A percentile compares a stretch with the other conserved stretches of the same genome.
Evolutionary conservation across 176 grass and related monocot species (phyloP).

Genomic region (Carex scoparia): DNA sequence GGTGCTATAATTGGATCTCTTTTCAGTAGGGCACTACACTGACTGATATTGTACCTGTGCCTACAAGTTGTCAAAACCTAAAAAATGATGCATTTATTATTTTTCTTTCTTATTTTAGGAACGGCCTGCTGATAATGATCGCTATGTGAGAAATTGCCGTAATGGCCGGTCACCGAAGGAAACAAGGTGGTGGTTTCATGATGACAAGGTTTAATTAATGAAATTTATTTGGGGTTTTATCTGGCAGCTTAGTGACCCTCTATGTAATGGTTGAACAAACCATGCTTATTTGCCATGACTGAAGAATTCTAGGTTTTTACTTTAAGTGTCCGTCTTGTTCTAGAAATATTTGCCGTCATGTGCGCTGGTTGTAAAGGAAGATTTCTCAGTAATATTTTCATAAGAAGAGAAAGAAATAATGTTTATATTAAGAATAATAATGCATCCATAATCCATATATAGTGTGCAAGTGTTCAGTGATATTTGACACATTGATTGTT

Average conservation of each 20-base stretch:
- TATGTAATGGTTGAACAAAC: constrained; percentile 19
- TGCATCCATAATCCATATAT: constrained; percentile 6
- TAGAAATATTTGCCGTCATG: background rate
- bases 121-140: constrained; percentile 71
- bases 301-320: constrained; percentile 9
- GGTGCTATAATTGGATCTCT: background rate
- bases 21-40: background rate
- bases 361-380: constrained; percentile 25
- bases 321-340: constrained; percentile 16
- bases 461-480: constrained; percentile 13
- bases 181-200: constrained; percentile 96
- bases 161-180: constrained; percentile 81
- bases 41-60: background rate
- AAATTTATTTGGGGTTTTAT: constrained; percentile 14
- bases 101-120: constrained; percentile 40
- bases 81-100: background rate
- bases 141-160: constrained; percentile 82
- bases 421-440: constrained; percentile 21
- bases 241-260: constrained; percentile 12
- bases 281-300: constrained; percentile 23
- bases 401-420: constrained; percentile 25
- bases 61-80: background rate
- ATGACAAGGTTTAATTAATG: constrained; percentile 61
- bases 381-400: constrained; percentile 13
- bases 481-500: constrained; percentile 10